A percentile compares a stretch with the other conserved stretches of the same genome.
Evolutionary conservation across 495 filamentous ascomycete genomes (phyloP).

Genomic region (Penicillium coffeae): DNA sequence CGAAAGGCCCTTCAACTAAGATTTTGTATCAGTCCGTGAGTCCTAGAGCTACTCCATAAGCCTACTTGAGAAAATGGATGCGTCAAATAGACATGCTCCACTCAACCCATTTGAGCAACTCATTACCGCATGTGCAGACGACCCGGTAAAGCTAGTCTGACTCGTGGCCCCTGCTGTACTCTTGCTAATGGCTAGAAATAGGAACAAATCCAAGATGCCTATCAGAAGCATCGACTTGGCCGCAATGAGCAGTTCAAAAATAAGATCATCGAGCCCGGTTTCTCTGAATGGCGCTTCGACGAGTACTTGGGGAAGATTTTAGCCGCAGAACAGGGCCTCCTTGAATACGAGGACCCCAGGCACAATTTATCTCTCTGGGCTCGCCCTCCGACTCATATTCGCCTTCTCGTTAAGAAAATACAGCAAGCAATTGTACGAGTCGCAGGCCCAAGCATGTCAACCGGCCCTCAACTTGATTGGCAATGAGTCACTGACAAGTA

Average conservation of each 20-base stretch:
- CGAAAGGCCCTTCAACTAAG: no score
- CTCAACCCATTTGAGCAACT: constrained; percentile 76
- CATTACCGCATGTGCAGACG: constrained; percentile 56
- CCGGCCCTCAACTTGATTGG: neutral
- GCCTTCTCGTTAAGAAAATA: constrained; percentile 59
- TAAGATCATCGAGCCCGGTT: constrained; percentile 65
- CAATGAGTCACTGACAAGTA: constrained; percentile 2
- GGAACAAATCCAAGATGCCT: constrained; percentile 67
- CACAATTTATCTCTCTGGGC: constrained; percentile 87
- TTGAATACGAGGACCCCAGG: constrained; percentile 61
- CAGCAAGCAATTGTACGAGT: constrained; percentile 60
- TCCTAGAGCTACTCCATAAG: no score
- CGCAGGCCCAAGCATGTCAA: constrained; percentile 54
- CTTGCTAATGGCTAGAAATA: constrained; percentile 24
- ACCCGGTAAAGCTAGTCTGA: constrained; percentile 45
- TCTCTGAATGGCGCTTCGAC: constrained; percentile 69
- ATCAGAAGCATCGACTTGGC: constrained; percentile 65
- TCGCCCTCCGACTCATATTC: constrained; percentile 67
- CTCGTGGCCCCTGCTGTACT: neutral
- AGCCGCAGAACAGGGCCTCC: constrained; percentile 31
- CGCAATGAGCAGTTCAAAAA: constrained; percentile 67
- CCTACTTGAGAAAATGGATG: no score
- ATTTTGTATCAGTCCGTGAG: no score
- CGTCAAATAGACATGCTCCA: no score
- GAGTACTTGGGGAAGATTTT: constrained; percentile 64